A percentile compares a stretch with the other conserved stretches of the same genome.
Conservation (phyloP, 306 rosid genomes). For the Quercus wislizeni region DNA sequence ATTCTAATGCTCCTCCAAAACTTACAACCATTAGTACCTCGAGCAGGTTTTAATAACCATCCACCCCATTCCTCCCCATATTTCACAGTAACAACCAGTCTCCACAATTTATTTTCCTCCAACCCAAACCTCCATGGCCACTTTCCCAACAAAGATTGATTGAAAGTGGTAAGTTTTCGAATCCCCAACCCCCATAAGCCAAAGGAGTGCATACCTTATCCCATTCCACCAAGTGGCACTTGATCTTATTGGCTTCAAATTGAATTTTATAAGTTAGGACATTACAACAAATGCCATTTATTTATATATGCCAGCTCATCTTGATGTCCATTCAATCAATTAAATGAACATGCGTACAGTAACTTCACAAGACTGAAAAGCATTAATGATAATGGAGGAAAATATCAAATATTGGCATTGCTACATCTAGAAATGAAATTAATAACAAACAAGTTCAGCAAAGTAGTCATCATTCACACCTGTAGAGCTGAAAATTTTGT, state of each 20-base stretch:
- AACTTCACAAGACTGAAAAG: background rate
- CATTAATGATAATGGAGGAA: background rate
- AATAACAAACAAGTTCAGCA: slow-evolving; percentile 15
- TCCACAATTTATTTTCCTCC: too few relatives aligned
- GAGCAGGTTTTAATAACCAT: too few relatives aligned
- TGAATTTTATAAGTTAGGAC: background rate
- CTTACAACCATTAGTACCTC: too few relatives aligned
- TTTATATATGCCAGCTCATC: background rate
- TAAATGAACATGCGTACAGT: background rate
- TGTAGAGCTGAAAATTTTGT: slow-evolving; percentile 89
- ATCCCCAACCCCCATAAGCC: too few relatives aligned
- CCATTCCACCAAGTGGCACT: background rate
- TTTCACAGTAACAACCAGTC: too few relatives aligned
- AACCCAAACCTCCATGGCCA: too few relatives aligned
- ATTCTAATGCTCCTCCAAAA: too few relatives aligned
- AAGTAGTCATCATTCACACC: slow-evolving; percentile 41
- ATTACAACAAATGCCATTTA: background rate
- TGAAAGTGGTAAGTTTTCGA: too few relatives aligned
- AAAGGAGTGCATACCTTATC: too few relatives aligned
- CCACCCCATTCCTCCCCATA: too few relatives aligned
- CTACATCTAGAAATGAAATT: background rate
- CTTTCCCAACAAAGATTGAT: too few relatives aligned
- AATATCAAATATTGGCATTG: background rate
- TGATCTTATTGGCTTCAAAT: background rate
- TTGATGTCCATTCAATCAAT: background rate